Percentiles rank a stretch among this genome's conserved stretches.
Conservation (phyloP, 768 basidiomycete genomes). For the Auricularia cornea region DNA sequence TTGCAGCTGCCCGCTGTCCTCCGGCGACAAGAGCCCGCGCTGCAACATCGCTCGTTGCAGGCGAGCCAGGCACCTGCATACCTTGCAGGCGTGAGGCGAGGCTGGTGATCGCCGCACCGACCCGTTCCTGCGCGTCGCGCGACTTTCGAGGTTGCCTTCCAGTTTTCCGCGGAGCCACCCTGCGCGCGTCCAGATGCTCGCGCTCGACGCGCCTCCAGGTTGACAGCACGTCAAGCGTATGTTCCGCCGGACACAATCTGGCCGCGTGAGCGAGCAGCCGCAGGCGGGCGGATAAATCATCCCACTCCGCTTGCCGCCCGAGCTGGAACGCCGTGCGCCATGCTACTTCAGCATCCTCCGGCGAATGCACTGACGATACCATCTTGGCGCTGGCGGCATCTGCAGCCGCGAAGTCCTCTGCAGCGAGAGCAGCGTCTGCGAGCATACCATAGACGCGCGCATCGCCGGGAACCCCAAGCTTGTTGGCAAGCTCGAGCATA, state of each 20-base stretch:
- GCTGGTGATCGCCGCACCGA: constrained; percentile 8
- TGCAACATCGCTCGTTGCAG: constrained; percentile 5
- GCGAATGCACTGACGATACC: constrained; percentile 45
- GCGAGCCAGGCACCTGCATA: constrained; percentile 11
- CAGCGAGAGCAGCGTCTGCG: constrained; percentile 74
- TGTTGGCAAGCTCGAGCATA: constrained; percentile 80
- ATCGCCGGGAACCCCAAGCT: constrained; percentile 77
- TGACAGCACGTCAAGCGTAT: constrained; percentile 65
- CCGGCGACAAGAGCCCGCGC: constrained; percentile 14
- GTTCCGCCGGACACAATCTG: constrained; percentile 77
- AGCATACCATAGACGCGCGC: constrained; percentile 86
- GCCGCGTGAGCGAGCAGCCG: constrained; percentile 70
- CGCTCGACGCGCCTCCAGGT: constrained; percentile 71
- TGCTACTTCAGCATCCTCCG: constrained; percentile 64
- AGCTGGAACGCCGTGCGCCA: constrained; percentile 90
- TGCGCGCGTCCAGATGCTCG: constrained; percentile 48
- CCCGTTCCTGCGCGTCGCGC: constrained; percentile 23
- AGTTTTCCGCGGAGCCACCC: constrained; percentile 3
- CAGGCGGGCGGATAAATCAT: constrained; percentile 58
- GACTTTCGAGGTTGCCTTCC: constrained; percentile 1
- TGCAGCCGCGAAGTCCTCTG: constrained; percentile 69
- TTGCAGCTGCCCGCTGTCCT: constrained; percentile 46
- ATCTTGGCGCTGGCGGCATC: constrained; percentile 65
- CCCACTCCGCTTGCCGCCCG: constrained; percentile 71
- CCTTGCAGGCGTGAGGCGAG: constrained; percentile 4